Conservation (phyloP, 768 basidiomycete species). For the Lactifluus subvellereus region DNA sequence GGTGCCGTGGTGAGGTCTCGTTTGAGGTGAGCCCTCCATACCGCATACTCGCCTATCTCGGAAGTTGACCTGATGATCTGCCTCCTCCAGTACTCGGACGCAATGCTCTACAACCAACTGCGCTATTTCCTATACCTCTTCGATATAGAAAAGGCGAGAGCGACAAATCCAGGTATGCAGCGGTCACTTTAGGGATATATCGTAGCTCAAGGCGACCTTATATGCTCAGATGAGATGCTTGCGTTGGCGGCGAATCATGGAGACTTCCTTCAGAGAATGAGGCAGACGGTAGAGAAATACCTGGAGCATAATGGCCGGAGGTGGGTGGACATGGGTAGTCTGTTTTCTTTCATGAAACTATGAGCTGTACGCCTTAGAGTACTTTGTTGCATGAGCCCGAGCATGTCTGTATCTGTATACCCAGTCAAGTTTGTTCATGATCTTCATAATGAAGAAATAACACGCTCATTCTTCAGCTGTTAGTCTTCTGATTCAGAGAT, state of each 20-base stretch:
- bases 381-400: background rate
- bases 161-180: conserved; percentile 42
- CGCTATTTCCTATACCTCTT: conserved; percentile 79
- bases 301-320: conserved; percentile 83
- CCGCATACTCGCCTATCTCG: background rate
- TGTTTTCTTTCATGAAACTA: conserved; percentile 81
- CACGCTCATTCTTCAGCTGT: conserved; percentile 14
- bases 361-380: conserved; percentile 28
- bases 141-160: conserved; percentile 57
- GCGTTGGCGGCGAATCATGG: conserved; percentile 47
- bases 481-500: conserved; percentile 1
- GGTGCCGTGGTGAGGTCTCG: conserved; percentile 63
- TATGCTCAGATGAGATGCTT: conserved; percentile 46
- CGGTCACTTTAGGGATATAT: conserved; percentile 31
- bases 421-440: background rate
- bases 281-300: conserved; percentile 62
- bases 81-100: conserved; percentile 69
- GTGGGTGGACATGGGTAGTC: conserved; percentile 74
- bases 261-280: conserved; percentile 47
- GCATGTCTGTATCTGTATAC: conserved; percentile 16
- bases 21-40: conserved; percentile 58
- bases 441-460: background rate
- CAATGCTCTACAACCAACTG: conserved; percentile 83
- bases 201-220: background rate
- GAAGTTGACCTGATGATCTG: conserved; percentile 8